Percentiles rank a stretch among this genome's conserved stretches.
Evolutionary conservation across 2,329 filamentous ascomycete genomes (phyloP).

Genomic region (Verticillium nubilum): DNA sequence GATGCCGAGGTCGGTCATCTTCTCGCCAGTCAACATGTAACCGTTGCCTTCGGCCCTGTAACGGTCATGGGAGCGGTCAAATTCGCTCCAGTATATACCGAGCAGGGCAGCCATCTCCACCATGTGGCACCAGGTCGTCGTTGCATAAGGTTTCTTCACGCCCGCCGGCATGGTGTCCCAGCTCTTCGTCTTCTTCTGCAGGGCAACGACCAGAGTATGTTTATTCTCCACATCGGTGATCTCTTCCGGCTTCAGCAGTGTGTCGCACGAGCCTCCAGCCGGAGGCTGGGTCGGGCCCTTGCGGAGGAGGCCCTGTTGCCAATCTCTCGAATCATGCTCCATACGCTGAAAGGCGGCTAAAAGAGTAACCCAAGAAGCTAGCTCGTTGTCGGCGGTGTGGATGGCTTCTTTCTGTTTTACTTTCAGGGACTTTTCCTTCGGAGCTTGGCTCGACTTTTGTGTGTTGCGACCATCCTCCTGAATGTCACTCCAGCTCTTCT

Average conservation of each 20-base stretch:
- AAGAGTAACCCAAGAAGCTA: slow-evolving; percentile 48
- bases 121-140: slow-evolving; percentile 49
- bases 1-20: slow-evolving; percentile 43
- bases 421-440: neutral
- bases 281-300: neutral
- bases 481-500: slow-evolving; percentile 24
- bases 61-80: slow-evolving; percentile 43
- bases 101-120: slow-evolving; percentile 49
- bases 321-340: slow-evolving; percentile 40
- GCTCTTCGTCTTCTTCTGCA: slow-evolving; percentile 40
- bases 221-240: neutral
- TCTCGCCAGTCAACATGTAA: slow-evolving; percentile 41
- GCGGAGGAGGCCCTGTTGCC: slow-evolving; percentile 30
- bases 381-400: slow-evolving; percentile 51
- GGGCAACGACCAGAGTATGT: slow-evolving; percentile 30
- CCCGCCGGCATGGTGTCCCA: slow-evolving; percentile 47
- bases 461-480: slow-evolving; percentile 18
- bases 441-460: neutral
- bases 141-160: slow-evolving; percentile 44
- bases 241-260: neutral
- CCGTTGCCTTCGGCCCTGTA: slow-evolving; percentile 53
- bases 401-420: slow-evolving; percentile 26
- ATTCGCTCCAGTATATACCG: slow-evolving; percentile 55
- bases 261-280: neutral
- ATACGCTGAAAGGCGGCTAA: slow-evolving; percentile 44